Percentiles rank a stretch among this genome's conserved stretches.
Evolutionary conservation across 495 filamentous ascomycete species (phyloP).

Genomic region (Daldinia vernicosa): DNA sequence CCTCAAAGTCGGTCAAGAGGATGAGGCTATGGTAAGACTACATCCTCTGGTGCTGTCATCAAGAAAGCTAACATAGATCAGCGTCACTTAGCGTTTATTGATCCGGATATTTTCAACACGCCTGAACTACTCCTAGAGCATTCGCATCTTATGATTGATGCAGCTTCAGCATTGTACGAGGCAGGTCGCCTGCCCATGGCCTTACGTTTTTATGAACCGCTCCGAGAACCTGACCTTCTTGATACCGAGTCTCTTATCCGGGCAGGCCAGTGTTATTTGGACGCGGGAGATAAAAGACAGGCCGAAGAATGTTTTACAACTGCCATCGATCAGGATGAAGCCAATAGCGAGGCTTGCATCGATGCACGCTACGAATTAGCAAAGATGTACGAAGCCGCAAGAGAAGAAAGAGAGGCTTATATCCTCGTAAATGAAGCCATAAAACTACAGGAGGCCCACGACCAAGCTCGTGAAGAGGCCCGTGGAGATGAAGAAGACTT

Average conservation of each 20-base stretch:
- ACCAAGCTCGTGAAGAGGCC: constrained; percentile 52
- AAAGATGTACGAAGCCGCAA: constrained; percentile 78
- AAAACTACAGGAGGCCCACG: constrained; percentile 58
- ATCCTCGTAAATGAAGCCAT: constrained; percentile 78
- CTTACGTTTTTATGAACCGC: constrained; percentile 75
- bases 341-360: constrained; percentile 68
- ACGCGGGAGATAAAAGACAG: constrained; percentile 66
- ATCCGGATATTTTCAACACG: constrained; percentile 31
- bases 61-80: constrained; percentile 32
- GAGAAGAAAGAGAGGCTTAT: constrained; percentile 74
- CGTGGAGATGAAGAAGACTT: constrained; percentile 50
- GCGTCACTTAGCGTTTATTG: constrained; percentile 45
- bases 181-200: constrained; percentile 67
- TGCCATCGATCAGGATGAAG: constrained; percentile 72
- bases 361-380: constrained; percentile 73
- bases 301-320: constrained; percentile 79
- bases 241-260: constrained; percentile 73
- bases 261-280: constrained; percentile 76
- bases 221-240: constrained; percentile 62
- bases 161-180: constrained; percentile 52
- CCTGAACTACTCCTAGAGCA: constrained; percentile 30
- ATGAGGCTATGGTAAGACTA: constrained; percentile 78
- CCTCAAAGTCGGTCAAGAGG: constrained; percentile 69
- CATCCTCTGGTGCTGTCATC: neutral
- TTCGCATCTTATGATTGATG: constrained; percentile 43